phyloP scores from a whole-genome alignment of 2,329 filamentous ascomycete genomes.

The Aureobasidium sp. region DNA sequence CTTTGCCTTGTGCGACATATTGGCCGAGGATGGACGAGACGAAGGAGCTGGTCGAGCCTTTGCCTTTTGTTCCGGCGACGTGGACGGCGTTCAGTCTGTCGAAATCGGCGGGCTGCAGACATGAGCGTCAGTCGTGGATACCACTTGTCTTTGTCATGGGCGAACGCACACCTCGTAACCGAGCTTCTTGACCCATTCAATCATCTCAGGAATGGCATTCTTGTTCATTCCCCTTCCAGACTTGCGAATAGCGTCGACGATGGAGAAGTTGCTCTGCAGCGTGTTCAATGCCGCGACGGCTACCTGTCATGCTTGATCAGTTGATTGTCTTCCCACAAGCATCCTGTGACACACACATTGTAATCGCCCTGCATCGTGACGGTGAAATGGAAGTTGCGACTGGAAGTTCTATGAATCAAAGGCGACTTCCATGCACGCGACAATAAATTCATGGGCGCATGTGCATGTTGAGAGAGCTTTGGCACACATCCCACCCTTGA shows the following conservation, averaged over 20 bases:
- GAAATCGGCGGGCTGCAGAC: conserved; percentile 52
- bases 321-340: conserved; percentile 1
- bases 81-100: conserved; percentile 62
- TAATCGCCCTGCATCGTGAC: conserved; percentile 16
- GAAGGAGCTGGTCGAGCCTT: conserved; percentile 82
- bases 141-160: neutral
- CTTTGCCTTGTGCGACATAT: conserved; percentile 38
- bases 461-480: neutral
- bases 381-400: neutral
- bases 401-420: neutral
- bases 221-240: conserved; percentile 67
- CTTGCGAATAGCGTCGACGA: conserved; percentile 70
- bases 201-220: conserved; percentile 72
- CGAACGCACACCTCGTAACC: conserved; percentile 60
- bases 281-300: conserved; percentile 68
- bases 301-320: conserved; percentile 36
- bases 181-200: conserved; percentile 66
- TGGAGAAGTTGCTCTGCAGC: conserved; percentile 70
- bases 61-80: conserved; percentile 89
- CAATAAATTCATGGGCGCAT: conserved; percentile 10
- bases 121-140: conserved; percentile 11
- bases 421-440: conserved; percentile 4
- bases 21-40: conserved; percentile 69
- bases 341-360: conserved; percentile 11
- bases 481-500: neutral